Evolutionary conservation across 129 eudicot species (phyloP).

Genomic region (Lactuca sativa): DNA sequence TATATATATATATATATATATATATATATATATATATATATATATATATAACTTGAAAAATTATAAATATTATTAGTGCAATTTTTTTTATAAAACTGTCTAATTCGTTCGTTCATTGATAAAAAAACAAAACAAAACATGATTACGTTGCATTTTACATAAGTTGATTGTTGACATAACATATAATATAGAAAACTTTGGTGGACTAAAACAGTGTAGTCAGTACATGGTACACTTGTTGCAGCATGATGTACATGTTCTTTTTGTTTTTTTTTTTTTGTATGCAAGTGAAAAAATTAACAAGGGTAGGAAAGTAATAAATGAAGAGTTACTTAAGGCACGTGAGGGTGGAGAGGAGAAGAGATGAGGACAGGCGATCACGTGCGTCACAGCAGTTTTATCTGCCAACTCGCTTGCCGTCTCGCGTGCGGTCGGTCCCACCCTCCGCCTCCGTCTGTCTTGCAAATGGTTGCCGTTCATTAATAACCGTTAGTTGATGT

Average conservation of each 20-base stretch:
- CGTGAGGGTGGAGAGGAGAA: slow-evolving; percentile 16
- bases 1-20: too few species aligned
- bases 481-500: slow-evolving; percentile 5
- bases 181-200: background rate
- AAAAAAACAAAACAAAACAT: too few species aligned
- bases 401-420: slow-evolving; percentile 21
- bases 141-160: background rate
- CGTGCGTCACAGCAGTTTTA: slow-evolving; percentile 34
- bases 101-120: too few species aligned
- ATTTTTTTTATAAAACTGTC: too few species aligned
- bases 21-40: too few species aligned
- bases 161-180: background rate
- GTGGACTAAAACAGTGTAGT: background rate
- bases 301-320: background rate
- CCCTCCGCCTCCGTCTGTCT: slow-evolving; percentile 14
- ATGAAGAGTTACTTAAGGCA: slow-evolving; percentile 29
- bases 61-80: too few species aligned
- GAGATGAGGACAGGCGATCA: slow-evolving; percentile 32
- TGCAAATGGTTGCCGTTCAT: background rate
- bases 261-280: slow-evolving; percentile 21
- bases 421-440: slow-evolving; percentile 46
- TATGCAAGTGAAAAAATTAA: slow-evolving; percentile 2
- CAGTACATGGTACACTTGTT: background rate
- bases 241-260: slow-evolving; percentile 6
- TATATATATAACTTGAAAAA: too few species aligned